Evolutionary conservation across 2,329 filamentous ascomycete genomes (phyloP).

Genomic region (Penicillium sp.): DNA sequence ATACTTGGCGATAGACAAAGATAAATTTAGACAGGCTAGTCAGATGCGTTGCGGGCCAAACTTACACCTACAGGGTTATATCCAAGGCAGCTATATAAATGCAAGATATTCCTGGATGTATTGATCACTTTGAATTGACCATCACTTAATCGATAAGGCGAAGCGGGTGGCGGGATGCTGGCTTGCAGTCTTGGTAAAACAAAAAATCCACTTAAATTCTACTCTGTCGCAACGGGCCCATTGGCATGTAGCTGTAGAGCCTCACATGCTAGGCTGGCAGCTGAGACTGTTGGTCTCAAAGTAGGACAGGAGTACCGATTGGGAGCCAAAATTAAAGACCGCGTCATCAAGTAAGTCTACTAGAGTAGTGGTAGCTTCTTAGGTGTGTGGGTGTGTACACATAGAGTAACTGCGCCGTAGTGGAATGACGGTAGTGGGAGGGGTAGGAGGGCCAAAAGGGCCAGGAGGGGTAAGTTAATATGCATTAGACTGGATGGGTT

Average conservation of each 20-base stretch:
- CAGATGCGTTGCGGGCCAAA: background rate
- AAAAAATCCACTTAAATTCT: slow-evolving; percentile 3
- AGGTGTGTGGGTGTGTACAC: too few relatives aligned
- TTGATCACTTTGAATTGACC: background rate
- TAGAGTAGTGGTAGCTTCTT: too few relatives aligned
- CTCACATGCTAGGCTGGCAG: slow-evolving; percentile 7
- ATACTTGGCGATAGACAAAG: too few relatives aligned
- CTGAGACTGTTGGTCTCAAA: background rate
- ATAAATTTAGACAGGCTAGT: background rate
- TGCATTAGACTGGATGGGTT: background rate
- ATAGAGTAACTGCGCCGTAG: background rate
- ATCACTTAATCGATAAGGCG: slow-evolving; percentile 2
- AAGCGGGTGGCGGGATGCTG: slow-evolving; percentile 4
- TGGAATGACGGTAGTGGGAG: background rate
- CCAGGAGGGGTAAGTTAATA: background rate
- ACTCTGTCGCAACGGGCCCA: slow-evolving; percentile 2
- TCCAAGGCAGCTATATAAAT: too few relatives aligned
- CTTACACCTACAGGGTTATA: too few relatives aligned
- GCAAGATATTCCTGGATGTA: too few relatives aligned
- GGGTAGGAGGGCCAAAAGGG: background rate
- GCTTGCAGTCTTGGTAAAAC: background rate
- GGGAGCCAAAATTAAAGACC: too few relatives aligned
- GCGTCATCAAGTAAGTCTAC: too few relatives aligned
- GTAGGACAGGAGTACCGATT: too few relatives aligned
- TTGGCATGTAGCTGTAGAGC: slow-evolving; percentile 6